Conservation (phyloP, 345 rosid species). For the Passiflora organensis region DNA sequence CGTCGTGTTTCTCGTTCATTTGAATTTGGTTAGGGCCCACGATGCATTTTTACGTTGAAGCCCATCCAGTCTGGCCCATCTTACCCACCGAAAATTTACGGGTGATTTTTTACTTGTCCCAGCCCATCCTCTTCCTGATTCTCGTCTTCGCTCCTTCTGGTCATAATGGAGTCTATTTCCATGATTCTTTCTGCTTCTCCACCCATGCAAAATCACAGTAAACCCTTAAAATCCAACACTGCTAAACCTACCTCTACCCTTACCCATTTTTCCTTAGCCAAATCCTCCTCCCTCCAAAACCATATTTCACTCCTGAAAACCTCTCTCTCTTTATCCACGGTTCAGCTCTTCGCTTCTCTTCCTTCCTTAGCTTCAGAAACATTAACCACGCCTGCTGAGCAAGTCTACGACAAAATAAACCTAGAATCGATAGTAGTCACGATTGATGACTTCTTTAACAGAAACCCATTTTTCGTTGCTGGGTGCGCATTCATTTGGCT, state of each 20-base stretch:
- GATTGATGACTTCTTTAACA: conserved; percentile 64
- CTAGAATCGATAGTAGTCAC: conserved; percentile 58
- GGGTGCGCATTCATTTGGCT: conserved; percentile 80
- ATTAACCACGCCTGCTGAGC: conserved; percentile 25
- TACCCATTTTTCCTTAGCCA: neutral
- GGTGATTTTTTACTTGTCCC: too few species aligned
- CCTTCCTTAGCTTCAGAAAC: conserved; percentile 60
- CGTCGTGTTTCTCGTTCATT: too few species aligned
- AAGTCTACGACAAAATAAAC: conserved; percentile 48
- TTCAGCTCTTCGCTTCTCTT: conserved; percentile 35
- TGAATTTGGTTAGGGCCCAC: too few species aligned
- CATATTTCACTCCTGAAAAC: conserved; percentile 22
- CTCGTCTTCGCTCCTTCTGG: too few species aligned
- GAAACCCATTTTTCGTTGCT: conserved; percentile 82
- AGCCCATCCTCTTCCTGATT: too few species aligned
- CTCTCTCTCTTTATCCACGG: conserved; percentile 32
- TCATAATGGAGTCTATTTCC: conserved; percentile 47
- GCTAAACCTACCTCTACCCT: conserved; percentile 6
- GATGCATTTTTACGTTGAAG: too few species aligned
- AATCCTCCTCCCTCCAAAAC: conserved; percentile 1
- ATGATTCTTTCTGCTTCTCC: conserved; percentile 32
- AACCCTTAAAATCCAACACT: conserved; percentile 23
- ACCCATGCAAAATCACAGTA: conserved; percentile 30
- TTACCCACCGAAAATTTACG: too few species aligned
- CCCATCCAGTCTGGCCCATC: too few species aligned